Evolutionary conservation across 1,139 yeast genomes (phyloP).

Genomic region (Kodamaea derodonti): DNA sequence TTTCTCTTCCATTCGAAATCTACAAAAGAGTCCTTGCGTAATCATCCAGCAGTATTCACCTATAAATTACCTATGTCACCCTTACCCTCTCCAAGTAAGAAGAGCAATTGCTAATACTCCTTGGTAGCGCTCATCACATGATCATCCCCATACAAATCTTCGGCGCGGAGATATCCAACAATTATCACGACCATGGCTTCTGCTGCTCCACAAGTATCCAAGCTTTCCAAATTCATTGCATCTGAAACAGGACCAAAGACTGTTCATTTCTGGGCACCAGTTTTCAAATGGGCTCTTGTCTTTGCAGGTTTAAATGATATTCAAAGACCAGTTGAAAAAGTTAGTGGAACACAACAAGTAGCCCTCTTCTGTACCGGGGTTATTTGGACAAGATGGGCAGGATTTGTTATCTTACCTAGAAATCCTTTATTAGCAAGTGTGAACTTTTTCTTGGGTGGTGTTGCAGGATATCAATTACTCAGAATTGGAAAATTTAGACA

Average conservation of each 20-base stretch:
- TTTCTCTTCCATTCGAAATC: too few relatives aligned
- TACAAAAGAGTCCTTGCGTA: too few relatives aligned
- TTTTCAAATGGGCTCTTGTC: slow-evolving; percentile 78
- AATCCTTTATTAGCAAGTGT: slow-evolving; percentile 87
- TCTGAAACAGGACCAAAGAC: slow-evolving; percentile 95
- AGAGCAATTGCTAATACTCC: too few relatives aligned
- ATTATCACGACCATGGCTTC: slow-evolving; percentile 33
- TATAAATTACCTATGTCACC: too few relatives aligned
- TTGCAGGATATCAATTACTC: slow-evolving; percentile 79
- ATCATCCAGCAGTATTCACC: too few relatives aligned
- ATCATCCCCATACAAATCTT: too few relatives aligned
- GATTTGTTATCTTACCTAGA: slow-evolving; percentile 82
- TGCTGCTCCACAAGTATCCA: slow-evolving; percentile 47
- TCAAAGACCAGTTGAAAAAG: slow-evolving; percentile 85
- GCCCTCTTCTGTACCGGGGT: slow-evolving; percentile 90
- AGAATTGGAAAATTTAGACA: slow-evolving; percentile 68
- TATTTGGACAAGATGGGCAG: slow-evolving; percentile 98
- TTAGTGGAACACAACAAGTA: slow-evolving; percentile 87
- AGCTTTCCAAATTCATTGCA: slow-evolving; percentile 67
- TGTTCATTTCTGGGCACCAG: slow-evolving; percentile 88
- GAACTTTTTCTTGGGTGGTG: slow-evolving; percentile 87
- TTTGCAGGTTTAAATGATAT: slow-evolving; percentile 86
- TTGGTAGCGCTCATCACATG: too few relatives aligned
- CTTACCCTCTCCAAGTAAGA: too few relatives aligned
- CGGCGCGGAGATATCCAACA: too few relatives aligned